phyloP scores from a whole-genome alignment of 1,284 basidiomycete genomes.

The Pyrrhoderma lamaoense region DNA sequence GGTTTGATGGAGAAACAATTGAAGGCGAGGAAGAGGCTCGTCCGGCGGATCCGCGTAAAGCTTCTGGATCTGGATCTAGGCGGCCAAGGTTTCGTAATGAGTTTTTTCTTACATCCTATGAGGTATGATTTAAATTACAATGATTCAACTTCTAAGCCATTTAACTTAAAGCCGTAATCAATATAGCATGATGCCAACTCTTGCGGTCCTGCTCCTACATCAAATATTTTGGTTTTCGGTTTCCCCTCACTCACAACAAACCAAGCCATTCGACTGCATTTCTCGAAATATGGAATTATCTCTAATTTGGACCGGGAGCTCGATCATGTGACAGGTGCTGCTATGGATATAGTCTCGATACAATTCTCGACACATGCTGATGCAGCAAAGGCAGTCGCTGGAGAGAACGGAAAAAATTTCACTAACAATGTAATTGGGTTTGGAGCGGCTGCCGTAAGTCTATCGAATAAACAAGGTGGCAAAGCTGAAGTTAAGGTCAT shows the following conservation, averaged over 20 bases:
- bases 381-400: slow-evolving; percentile 54
- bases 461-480: neutral
- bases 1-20: slow-evolving; percentile 53
- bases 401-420: slow-evolving; percentile 49
- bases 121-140: slow-evolving; percentile 40
- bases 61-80: slow-evolving; percentile 30
- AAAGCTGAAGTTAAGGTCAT: slow-evolving; percentile 39
- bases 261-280: slow-evolving; percentile 59
- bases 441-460: slow-evolving; percentile 2
- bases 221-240: slow-evolving; percentile 67
- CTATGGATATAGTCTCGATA: slow-evolving; percentile 79
- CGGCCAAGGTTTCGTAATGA: slow-evolving; percentile 29
- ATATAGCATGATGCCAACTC: slow-evolving; percentile 72
- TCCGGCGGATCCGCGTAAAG: slow-evolving; percentile 51
- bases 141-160: neutral
- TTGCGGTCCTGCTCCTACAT: slow-evolving; percentile 66
- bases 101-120: slow-evolving; percentile 48
- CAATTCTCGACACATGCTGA: slow-evolving; percentile 57
- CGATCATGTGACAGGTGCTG: slow-evolving; percentile 73
- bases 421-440: slow-evolving; percentile 12
- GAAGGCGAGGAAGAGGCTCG: slow-evolving; percentile 38
- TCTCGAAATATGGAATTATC: slow-evolving; percentile 63
- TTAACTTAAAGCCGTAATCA: neutral
- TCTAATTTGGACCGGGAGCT: slow-evolving; percentile 73
- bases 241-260: slow-evolving; percentile 69